These are phyloP conservation scores for Magnusiomyces fungicola DNA, from an alignment of 1,139 yeast genomes.

Conservation along the genomic window DNA sequence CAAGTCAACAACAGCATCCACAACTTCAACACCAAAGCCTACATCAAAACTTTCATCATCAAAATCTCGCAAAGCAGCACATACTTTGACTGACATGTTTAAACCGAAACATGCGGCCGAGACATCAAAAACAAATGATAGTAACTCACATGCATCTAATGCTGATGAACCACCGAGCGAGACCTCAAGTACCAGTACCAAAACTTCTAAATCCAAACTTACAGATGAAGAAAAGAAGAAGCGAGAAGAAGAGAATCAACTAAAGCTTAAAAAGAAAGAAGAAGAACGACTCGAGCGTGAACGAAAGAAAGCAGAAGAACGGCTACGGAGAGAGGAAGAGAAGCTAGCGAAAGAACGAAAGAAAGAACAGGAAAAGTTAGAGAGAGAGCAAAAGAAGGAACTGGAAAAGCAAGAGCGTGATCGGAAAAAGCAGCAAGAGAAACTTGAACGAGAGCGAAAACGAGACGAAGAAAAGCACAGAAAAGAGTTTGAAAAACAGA, in stretches of 20 bases:
- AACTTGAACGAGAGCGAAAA: conserved; percentile 2
- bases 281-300: conserved; percentile 5
- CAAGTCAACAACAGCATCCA: neutral
- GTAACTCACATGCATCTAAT: no score
- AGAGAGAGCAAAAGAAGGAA: conserved; percentile 5
- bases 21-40: neutral
- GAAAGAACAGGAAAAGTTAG: conserved; percentile 9
- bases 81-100: no score
- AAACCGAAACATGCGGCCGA: no score
- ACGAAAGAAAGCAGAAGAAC: neutral
- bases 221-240: neutral
- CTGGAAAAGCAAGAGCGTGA: conserved; percentile 3
- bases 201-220: no score
- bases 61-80: no score
- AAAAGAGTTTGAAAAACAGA: neutral
- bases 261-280: conserved; percentile 10
- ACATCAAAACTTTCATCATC: no score
- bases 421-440: conserved; percentile 8
- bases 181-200: no score
- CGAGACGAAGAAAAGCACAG: conserved; percentile 12
- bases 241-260: conserved; percentile 5
- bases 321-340: conserved; percentile 7
- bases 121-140: no score
- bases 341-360: neutral
- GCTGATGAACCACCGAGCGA: no score